phyloP scores from a whole-genome alignment of 1,284 basidiomycete genomes.

The Inonotus obliquus region DNA sequence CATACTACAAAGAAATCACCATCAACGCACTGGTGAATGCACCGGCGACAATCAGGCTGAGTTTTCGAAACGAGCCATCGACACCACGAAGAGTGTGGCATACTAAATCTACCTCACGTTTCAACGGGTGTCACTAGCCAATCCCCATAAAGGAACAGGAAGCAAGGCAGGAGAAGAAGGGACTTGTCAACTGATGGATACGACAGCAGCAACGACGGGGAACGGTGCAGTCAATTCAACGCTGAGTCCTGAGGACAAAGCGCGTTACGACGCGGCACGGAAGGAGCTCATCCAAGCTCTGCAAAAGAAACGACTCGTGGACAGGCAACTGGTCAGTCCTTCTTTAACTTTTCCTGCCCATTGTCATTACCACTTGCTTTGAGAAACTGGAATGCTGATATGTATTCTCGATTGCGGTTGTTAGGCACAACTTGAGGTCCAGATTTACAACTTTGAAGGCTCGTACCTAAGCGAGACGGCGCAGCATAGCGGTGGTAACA shows the following conservation, averaged over 20 bases:
- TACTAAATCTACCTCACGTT: no score
- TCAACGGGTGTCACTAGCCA: no score
- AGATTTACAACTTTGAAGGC: constrained; percentile 71
- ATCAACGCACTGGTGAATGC: no score
- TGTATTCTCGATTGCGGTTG: not conserved
- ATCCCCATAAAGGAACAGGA: no score
- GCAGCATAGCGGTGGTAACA: constrained; percentile 70
- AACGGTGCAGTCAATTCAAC: constrained; percentile 11
- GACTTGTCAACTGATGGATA: no score
- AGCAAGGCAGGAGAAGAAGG: no score
- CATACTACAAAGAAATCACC: no score
- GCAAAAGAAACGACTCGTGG: constrained; percentile 62
- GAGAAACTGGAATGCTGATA: not conserved
- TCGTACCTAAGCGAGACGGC: constrained; percentile 71
- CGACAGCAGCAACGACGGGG: not conserved
- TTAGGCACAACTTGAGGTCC: constrained; percentile 65
- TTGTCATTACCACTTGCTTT: not conserved
- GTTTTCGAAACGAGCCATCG: no score
- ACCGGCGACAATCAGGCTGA: no score
- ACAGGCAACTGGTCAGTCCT: constrained; percentile 63
- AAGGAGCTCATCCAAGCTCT: constrained; percentile 68
- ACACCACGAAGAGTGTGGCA: no score
- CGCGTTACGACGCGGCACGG: constrained; percentile 62
- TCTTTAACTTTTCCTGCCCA: not conserved
- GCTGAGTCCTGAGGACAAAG: constrained; percentile 55